These are phyloP conservation scores for Podospora sp. DNA, from an alignment of 495 filamentous ascomycete species.

Conservation along the genomic window DNA sequence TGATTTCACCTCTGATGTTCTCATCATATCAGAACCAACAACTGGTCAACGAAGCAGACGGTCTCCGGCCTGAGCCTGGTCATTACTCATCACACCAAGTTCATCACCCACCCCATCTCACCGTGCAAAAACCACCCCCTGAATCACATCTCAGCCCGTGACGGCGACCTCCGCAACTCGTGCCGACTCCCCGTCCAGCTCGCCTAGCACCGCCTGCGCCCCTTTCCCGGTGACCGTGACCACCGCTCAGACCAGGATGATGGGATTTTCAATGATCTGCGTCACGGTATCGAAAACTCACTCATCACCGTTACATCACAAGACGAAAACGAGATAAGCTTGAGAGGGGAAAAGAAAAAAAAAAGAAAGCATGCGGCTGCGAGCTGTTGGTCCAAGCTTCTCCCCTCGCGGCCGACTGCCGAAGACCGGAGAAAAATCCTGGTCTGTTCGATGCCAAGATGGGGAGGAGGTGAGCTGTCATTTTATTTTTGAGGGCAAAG, in stretches of 20 bases:
- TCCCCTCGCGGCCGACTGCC: conserved; percentile 9
- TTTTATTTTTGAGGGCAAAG: background rate
- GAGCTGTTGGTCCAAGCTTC: conserved; percentile 15
- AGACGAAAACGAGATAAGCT: too few relatives aligned
- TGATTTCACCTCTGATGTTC: too few relatives aligned
- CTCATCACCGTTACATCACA: conserved; percentile 7
- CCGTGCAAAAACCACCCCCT: too few relatives aligned
- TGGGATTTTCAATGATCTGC: background rate
- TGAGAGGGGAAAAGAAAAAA: background rate
- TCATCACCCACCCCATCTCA: too few relatives aligned
- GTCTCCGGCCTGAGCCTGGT: too few relatives aligned
- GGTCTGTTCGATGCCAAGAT: conserved; percentile 2
- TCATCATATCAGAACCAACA: too few relatives aligned
- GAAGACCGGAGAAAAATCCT: conserved; percentile 12
- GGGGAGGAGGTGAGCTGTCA: conserved; percentile 8
- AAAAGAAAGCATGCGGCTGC: conserved; percentile 8
- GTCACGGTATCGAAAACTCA: background rate
- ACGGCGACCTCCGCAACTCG: too few relatives aligned
- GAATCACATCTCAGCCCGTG: too few relatives aligned
- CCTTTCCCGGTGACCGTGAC: too few relatives aligned
- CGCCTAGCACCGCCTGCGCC: background rate
- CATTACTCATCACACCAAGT: too few relatives aligned
- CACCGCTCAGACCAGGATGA: background rate
- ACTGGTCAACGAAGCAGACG: too few relatives aligned
- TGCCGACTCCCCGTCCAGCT: background rate